A percentile compares a stretch with the other conserved stretches of the same genome.
Conservation (phyloP, 768 basidiomycete species). For the Amanita pallidorosea region DNA sequence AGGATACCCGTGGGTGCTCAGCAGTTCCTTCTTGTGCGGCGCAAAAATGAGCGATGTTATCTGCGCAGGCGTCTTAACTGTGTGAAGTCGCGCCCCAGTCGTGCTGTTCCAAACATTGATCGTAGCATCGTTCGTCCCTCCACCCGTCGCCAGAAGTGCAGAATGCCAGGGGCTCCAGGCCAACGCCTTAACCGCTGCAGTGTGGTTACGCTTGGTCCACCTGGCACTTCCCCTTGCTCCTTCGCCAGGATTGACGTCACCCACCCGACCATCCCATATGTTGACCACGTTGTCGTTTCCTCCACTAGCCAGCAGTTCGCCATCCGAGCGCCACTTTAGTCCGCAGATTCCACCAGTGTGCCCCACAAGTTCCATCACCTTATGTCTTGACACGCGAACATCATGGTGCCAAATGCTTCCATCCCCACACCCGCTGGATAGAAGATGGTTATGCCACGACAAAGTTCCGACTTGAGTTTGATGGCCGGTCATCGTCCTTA, state of each 20-base stretch:
- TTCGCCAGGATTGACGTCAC: constrained; percentile 31
- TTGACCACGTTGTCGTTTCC: constrained; percentile 98
- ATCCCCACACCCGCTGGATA: constrained; percentile 84
- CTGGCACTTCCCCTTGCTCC: constrained; percentile 55
- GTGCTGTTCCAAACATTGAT: constrained; percentile 88
- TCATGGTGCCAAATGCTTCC: constrained; percentile 97
- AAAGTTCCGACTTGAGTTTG: constrained; percentile 75
- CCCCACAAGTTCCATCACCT: constrained; percentile 82
- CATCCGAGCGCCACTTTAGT: constrained; percentile 79
- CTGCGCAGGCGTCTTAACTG: constrained; percentile 79
- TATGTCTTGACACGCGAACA: constrained; percentile 78
- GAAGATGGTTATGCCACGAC: constrained; percentile 79
- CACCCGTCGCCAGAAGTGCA: constrained; percentile 83
- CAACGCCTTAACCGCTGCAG: constrained; percentile 83
- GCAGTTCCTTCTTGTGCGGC: constrained; percentile 77
- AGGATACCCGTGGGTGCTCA: constrained; percentile 93
- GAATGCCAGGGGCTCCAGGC: constrained; percentile 98
- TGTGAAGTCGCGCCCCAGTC: constrained; percentile 85
- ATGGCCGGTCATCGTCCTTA: constrained; percentile 89
- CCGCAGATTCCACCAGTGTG: constrained; percentile 94
- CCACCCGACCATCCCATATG: constrained; percentile 86
- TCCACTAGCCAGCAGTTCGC: constrained; percentile 85
- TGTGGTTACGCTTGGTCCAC: constrained; percentile 88
- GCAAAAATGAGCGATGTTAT: constrained; percentile 88
- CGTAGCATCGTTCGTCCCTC: constrained; percentile 89